Percentiles rank a stretch among this genome's conserved stretches.
These are phyloP conservation scores for Aciculoconidium aculeatum DNA, from an alignment of 805 yeast genomes.

Conservation along the genomic window DNA sequence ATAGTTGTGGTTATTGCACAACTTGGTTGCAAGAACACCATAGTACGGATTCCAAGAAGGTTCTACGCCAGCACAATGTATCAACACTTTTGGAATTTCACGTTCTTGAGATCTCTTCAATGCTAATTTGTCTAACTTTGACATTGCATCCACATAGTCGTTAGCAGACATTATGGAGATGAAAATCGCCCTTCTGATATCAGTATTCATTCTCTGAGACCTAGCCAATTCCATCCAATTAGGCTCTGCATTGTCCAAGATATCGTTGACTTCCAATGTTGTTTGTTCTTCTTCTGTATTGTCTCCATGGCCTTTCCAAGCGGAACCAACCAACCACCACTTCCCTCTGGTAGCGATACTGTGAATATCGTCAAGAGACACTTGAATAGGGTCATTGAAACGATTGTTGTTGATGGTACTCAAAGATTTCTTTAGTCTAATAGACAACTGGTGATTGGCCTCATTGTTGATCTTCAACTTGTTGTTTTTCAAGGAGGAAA, in stretches of 20 bases:
- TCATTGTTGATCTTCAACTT: constrained; percentile 56
- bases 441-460: constrained; percentile 44
- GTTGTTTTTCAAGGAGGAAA: constrained; percentile 82
- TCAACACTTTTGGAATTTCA: constrained; percentile 78
- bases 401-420: constrained; percentile 45
- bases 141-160: constrained; percentile 83
- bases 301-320: constrained; percentile 73
- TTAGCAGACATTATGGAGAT: constrained; percentile 93
- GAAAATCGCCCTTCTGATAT: constrained; percentile 87
- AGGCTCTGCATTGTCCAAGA: constrained; percentile 66
- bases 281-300: constrained; percentile 17
- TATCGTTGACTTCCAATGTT: constrained; percentile 46
- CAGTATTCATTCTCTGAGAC: constrained; percentile 90
- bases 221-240: constrained; percentile 87
- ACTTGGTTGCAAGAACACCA: constrained; percentile 67
- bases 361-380: constrained; percentile 74
- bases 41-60: constrained; percentile 86
- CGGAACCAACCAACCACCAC: constrained; percentile 99
- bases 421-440: constrained; percentile 58
- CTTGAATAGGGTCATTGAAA: constrained; percentile 72
- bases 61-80: constrained; percentile 85
- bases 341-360: constrained; percentile 78
- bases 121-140: constrained; percentile 72
- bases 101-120: constrained; percentile 75
- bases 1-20: constrained; percentile 69